Evolutionary conservation across 2,329 filamentous ascomycete species (phyloP).

Genomic region (Aspergillus transmontanensis): DNA sequence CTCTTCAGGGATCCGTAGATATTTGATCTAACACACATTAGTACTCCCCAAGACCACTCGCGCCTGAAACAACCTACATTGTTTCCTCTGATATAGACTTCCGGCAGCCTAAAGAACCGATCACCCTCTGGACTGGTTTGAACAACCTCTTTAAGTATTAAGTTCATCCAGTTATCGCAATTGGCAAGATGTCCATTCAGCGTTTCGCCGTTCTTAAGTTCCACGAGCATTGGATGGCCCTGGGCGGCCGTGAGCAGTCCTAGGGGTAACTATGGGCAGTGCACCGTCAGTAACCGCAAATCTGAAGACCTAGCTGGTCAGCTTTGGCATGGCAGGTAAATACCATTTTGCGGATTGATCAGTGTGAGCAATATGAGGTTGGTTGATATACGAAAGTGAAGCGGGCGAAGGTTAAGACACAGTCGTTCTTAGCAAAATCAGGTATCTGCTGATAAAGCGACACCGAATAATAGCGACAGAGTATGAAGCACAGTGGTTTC

Average conservation of each 20-base stretch:
- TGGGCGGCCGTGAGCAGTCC: constrained; percentile 93
- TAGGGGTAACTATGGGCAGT: constrained; percentile 57
- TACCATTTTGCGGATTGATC: constrained; percentile 7
- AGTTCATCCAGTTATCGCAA: constrained; percentile 99
- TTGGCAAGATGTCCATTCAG: constrained; percentile 93
- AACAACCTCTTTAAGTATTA: constrained; percentile 94
- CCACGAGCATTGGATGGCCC: constrained; percentile 96
- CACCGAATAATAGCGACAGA: not conserved
- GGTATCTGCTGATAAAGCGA: not conserved
- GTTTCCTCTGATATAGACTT: constrained; percentile 96
- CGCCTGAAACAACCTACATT: constrained; percentile 65
- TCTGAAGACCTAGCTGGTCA: not conserved
- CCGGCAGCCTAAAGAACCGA: constrained; percentile 86
- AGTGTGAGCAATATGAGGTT: not conserved
- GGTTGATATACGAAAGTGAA: not conserved
- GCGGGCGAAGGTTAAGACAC: not conserved
- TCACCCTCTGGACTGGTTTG: constrained; percentile 95
- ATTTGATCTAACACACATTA: constrained; percentile 78
- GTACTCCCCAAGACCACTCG: not conserved
- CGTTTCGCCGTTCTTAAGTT: constrained; percentile 96
- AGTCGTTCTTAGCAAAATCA: not conserved
- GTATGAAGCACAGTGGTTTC: constrained; percentile 26
- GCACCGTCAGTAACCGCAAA: not conserved
- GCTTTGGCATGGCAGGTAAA: not conserved
- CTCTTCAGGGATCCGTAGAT: constrained; percentile 92